phyloP scores from a whole-genome alignment of 257 asterid species.

The Nicotiana undulata region DNA sequence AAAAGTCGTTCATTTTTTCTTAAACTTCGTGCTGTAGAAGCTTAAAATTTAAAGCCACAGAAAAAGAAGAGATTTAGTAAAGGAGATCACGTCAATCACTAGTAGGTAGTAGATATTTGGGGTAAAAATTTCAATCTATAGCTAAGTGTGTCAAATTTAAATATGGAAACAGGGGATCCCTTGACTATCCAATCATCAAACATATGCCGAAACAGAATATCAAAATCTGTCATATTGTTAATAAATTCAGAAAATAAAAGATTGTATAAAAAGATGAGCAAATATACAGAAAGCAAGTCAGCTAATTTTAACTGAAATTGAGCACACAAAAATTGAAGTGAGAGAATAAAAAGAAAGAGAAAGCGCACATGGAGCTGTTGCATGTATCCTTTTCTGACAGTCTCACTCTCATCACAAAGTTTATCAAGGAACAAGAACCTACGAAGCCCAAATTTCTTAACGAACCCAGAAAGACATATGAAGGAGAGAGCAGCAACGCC shows the following conservation, averaged over 20 bases:
- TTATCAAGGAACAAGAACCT: conserved; percentile 76
- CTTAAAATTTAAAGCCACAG: too few species aligned
- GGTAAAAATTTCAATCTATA: neutral
- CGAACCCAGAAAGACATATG: conserved; percentile 56
- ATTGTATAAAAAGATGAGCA: neutral
- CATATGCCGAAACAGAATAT: neutral
- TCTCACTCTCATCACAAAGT: conserved; percentile 83
- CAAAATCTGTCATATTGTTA: neutral
- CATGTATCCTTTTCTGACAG: conserved; percentile 65
- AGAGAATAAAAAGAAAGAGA: neutral
- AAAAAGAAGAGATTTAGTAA: neutral
- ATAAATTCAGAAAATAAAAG: neutral
- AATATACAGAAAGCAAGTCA: neutral
- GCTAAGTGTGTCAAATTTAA: too few species aligned
- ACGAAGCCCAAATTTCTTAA: conserved; percentile 58
- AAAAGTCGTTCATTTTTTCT: too few species aligned
- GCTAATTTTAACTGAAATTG: neutral
- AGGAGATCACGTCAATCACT: neutral
- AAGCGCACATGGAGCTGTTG: conserved; percentile 57
- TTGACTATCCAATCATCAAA: neutral
- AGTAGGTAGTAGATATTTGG: neutral
- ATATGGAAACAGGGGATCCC: neutral
- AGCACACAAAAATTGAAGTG: neutral
- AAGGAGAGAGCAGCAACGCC: conserved; percentile 64
- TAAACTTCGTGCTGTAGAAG: too few species aligned